Evolutionary conservation across 306 rosid genomes (phyloP), one percentile per base, ranked within the genome.

Genomic region (Fragaria nilgerrensis): DNA sequence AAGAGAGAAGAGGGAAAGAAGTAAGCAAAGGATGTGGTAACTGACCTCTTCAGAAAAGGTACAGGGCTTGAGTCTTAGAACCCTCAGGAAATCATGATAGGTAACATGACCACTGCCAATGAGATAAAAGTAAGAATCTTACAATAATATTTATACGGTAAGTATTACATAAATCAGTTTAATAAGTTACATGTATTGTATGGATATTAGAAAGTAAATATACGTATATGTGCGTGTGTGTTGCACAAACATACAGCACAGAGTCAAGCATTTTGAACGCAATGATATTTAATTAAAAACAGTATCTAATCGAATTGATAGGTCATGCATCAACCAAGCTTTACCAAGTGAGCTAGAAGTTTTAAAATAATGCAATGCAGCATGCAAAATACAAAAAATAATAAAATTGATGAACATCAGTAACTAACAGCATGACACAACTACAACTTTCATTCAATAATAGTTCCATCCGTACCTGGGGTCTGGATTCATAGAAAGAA

Each of bases 401-500:
- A 55, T 43, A 56, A 23, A 23, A 29, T 15, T 73, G 68, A 22
- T 13, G 3, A 58, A 75, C 73, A 37, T 43, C 52, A 41, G 65
- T 59, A 19, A 70, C 77, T 59, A 72, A 34, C 9, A 43, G 75
- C 37, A 27, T 12, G 50, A 75, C 43, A 36, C 59, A 59, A 43
- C 68, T 39, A 62, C 27, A 75, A 47, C 45, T 74, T 48, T 43
- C 74, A 2, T 4, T 23, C 86, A 74, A 65, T 74, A 25, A 72
- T 34, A 79, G 79, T 73, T 49, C 56, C 52, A 75, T 68, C 5
- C 19, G n/a, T 92, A 92, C 97, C 96, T 87, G 80, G 84, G 74
- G 77, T 90, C 85, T 53, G 97, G 96, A 83, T 86, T 87, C 96
- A 92, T 92, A 45, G 88, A 84, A 68, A 92, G 89, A 85, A 89